Conservation (phyloP, 371 early-diverging fungal genomes). For the Syncephalastrum racemosum region DNA sequence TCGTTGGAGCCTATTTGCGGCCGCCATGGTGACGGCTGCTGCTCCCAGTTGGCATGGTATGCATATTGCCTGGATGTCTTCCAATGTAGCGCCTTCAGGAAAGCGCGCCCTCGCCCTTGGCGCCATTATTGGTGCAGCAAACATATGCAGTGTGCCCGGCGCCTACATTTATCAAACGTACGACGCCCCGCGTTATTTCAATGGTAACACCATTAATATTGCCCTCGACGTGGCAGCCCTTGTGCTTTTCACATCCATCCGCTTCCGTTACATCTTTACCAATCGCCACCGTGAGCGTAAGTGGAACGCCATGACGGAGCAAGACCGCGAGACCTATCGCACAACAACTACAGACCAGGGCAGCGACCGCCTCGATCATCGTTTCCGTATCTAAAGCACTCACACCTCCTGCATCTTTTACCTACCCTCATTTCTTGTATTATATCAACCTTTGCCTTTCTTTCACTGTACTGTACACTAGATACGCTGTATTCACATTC, state of each 20-base stretch:
- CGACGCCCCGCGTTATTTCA: slow-evolving; percentile 36
- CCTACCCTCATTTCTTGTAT: neutral
- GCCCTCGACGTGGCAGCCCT: slow-evolving; percentile 12
- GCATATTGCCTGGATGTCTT: slow-evolving; percentile 54
- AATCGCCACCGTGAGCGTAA: slow-evolving; percentile 18
- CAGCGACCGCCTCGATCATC: slow-evolving; percentile 30
- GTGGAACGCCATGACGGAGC: slow-evolving; percentile 27
- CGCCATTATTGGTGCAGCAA: slow-evolving; percentile 38
- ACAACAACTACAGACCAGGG: slow-evolving; percentile 28
- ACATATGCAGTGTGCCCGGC: slow-evolving; percentile 43
- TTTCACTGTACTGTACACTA: no score
- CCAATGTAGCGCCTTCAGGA: slow-evolving; percentile 45
- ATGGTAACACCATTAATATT: slow-evolving; percentile 36
- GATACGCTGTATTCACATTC: no score
- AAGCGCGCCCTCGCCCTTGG: slow-evolving; percentile 44
- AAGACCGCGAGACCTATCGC: slow-evolving; percentile 19
- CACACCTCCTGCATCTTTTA: no score
- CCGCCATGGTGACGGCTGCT: slow-evolving; percentile 21
- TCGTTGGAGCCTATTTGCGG: slow-evolving; percentile 39
- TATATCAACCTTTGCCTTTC: no score
- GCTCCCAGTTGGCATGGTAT: slow-evolving; percentile 50
- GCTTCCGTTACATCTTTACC: slow-evolving; percentile 24
- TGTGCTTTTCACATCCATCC: slow-evolving; percentile 17
- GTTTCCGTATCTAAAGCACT: slow-evolving; percentile 20
- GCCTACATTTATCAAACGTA: slow-evolving; percentile 32